These are phyloP conservation scores for Calonectria crousiana DNA, from an alignment of 2,329 filamentous ascomycete species.

Conservation along the genomic window DNA sequence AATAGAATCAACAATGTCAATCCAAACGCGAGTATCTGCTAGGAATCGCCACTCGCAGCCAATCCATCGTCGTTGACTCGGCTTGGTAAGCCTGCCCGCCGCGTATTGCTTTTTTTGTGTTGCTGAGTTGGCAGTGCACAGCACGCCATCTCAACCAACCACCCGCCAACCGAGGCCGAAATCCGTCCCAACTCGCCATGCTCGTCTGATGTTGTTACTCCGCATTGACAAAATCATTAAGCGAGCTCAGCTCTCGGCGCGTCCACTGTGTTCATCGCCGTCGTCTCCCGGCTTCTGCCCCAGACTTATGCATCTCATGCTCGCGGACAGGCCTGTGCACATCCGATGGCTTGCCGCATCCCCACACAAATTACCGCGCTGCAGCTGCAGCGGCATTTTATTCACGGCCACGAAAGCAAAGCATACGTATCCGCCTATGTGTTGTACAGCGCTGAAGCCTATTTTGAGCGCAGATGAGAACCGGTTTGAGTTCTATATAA, in stretches of 20 bases:
- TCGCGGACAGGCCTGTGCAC: background rate
- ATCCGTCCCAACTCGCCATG: background rate
- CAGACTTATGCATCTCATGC: background rate
- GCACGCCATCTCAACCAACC: background rate
- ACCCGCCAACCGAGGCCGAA: background rate
- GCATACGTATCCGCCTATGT: background rate
- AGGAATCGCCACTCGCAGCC: background rate
- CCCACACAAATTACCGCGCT: background rate
- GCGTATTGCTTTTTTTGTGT: background rate
- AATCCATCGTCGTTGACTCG: background rate
- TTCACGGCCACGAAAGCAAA: background rate
- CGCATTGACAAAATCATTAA: background rate
- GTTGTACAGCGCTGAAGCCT: background rate
- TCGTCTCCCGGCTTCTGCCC: background rate
- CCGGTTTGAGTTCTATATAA: background rate
- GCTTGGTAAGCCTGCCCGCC: background rate
- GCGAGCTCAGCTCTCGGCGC: background rate
- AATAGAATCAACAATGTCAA: no score
- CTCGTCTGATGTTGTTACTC: background rate
- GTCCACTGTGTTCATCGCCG: background rate
- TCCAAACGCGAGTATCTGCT: background rate
- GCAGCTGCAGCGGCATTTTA: background rate
- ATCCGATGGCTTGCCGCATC: background rate
- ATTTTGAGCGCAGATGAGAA: background rate
- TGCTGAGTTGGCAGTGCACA: background rate